Conservation (phyloP, 257 asterid genomes). For the Coffea canephora region DNA sequence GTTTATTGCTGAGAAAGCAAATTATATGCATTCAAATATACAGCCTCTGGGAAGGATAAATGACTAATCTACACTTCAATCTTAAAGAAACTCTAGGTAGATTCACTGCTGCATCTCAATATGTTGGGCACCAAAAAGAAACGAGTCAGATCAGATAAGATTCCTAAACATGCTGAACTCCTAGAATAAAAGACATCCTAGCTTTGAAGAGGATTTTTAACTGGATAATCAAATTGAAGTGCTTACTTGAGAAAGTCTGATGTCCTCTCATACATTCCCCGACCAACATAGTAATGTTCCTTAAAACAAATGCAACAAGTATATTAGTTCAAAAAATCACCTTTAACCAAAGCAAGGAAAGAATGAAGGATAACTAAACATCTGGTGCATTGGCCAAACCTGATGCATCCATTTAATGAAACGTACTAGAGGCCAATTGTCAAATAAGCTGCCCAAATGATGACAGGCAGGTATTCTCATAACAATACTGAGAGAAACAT, state of each 20-base stretch:
- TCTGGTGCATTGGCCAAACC: slow-evolving; percentile 44
- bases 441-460: slow-evolving; percentile 64
- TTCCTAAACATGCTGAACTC: background rate
- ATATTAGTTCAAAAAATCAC: slow-evolving; percentile 14
- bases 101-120: background rate
- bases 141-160: background rate
- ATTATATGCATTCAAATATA: background rate
- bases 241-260: slow-evolving; percentile 83
- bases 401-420: slow-evolving; percentile 98
- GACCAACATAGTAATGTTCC: slow-evolving; percentile 97
- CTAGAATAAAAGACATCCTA: background rate
- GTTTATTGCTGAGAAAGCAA: background rate
- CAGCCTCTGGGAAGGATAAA: background rate
- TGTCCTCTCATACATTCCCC: slow-evolving; percentile 95
- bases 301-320: slow-evolving; percentile 24
- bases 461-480: slow-evolving; percentile 87
- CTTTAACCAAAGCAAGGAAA: slow-evolving; percentile 15
- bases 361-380: background rate
- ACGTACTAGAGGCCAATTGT: slow-evolving; percentile 60
- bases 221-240: slow-evolving; percentile 7
- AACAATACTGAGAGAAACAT: slow-evolving; percentile 61
- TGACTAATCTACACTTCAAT: background rate
- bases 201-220: background rate
- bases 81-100: background rate
- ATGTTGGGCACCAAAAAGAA: background rate